phyloP scores from a whole-genome alignment of 371 early-diverging fungal species.

The Mucor racemosus region DNA sequence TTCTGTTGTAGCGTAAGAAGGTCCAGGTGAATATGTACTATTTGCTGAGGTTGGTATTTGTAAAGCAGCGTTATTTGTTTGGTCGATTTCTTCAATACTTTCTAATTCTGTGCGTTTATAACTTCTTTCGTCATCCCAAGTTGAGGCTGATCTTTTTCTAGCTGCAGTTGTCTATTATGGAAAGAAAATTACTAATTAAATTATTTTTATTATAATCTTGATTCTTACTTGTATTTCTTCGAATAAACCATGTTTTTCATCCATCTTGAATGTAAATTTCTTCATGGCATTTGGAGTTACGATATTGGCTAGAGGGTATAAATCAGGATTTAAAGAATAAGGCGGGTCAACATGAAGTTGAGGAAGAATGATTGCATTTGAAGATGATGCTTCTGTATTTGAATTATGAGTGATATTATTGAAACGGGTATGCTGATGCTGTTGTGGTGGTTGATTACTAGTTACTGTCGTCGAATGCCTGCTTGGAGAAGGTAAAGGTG shows the following conservation, averaged over 20 bases:
- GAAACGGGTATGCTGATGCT: conserved; percentile 12
- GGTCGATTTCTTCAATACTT: conserved; percentile 2
- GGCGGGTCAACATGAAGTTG: conserved; percentile 22
- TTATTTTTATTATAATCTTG: neutral
- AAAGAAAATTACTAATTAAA: neutral
- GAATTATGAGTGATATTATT: neutral
- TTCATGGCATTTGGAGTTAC: conserved; percentile 20
- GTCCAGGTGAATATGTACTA: conserved; percentile 17
- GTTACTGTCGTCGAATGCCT: conserved; percentile 8
- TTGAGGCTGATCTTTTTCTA: conserved; percentile 32
- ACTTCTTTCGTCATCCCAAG: conserved; percentile 33
- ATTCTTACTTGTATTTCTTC: conserved; percentile 29
- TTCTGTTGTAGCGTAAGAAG: conserved; percentile 12
- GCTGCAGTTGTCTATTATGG: neutral
- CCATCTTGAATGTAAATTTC: conserved; percentile 20
- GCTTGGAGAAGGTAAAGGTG: conserved; percentile 33
- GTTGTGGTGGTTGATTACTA: neutral
- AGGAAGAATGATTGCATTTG: conserved; percentile 13
- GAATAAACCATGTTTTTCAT: conserved; percentile 23
- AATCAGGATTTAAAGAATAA: conserved; percentile 13
- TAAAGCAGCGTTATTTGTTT: conserved; percentile 6
- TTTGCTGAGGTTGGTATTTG: conserved; percentile 6
- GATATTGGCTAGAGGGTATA: conserved; percentile 31
- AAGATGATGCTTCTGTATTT: conserved; percentile 10
- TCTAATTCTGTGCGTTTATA: conserved; percentile 30